These are phyloP conservation scores for Phlyctochytrium bullatum DNA, from an alignment of 192 early-diverging fungal species.

Conservation along the genomic window DNA sequence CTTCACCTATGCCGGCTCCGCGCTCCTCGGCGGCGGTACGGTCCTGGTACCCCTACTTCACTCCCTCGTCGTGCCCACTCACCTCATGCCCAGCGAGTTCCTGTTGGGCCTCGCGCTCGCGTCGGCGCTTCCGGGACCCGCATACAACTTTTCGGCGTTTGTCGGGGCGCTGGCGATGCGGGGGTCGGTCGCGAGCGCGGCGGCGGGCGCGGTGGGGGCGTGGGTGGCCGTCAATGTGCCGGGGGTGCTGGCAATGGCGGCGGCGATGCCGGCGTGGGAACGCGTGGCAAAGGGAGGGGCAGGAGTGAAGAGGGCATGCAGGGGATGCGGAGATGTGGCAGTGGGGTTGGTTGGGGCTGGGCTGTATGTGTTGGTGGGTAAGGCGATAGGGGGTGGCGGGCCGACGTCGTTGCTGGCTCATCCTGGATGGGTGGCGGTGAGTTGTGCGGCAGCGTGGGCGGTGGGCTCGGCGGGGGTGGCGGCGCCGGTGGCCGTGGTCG, in stretches of 20 bases:
- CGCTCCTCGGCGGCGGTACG: slow-evolving; percentile 65
- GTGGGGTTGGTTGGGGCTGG: slow-evolving; percentile 64
- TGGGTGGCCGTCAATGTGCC: slow-evolving; percentile 62
- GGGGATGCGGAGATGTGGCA: slow-evolving; percentile 63
- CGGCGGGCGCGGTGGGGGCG: slow-evolving; percentile 52
- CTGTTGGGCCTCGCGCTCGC: slow-evolving; percentile 60
- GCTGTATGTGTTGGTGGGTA: slow-evolving; percentile 54
- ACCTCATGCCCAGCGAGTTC: slow-evolving; percentile 61
- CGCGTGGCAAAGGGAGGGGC: slow-evolving; percentile 38
- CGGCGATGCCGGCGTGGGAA: slow-evolving; percentile 63
- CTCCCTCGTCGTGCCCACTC: slow-evolving; percentile 41
- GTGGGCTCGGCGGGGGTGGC: too few species aligned
- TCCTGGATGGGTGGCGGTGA: neutral
- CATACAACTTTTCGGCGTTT: slow-evolving; percentile 68
- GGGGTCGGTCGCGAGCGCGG: slow-evolving; percentile 19
- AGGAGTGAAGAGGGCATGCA: slow-evolving; percentile 45
- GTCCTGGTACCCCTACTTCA: slow-evolving; percentile 57
- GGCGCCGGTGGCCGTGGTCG: too few species aligned
- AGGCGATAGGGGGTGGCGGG: slow-evolving; percentile 25
- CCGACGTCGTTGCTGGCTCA: neutral
- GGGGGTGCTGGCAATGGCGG: slow-evolving; percentile 57
- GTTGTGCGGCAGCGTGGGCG: too few species aligned
- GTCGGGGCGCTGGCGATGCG: slow-evolving; percentile 58
- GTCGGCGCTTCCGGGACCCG: slow-evolving; percentile 55
- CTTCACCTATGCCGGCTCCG: slow-evolving; percentile 57